Evolutionary conservation across 2,329 filamentous ascomycete genomes (phyloP).

Genomic region (Verticillium nubilum): DNA sequence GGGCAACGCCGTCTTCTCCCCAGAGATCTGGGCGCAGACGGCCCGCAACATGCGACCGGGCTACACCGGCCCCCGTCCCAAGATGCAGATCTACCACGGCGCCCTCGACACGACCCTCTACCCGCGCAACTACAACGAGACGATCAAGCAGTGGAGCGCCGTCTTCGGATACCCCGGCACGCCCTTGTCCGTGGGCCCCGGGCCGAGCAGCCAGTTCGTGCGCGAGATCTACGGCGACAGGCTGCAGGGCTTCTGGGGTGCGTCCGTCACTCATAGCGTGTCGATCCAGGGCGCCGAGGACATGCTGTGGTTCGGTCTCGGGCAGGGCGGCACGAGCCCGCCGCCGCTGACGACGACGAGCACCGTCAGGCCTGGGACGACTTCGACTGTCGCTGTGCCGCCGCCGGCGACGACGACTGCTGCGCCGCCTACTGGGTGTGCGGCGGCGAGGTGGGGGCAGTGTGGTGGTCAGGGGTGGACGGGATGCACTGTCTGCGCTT

Average conservation of each 20-base stretch:
- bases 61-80: slow-evolving; percentile 37
- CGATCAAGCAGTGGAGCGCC: slow-evolving; percentile 50
- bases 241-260: slow-evolving; percentile 25
- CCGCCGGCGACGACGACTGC: slow-evolving; percentile 9
- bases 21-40: slow-evolving; percentile 41
- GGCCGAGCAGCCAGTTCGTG: slow-evolving; percentile 23
- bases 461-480: slow-evolving; percentile 38
- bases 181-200: slow-evolving; percentile 18
- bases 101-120: slow-evolving; percentile 42
- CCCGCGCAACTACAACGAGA: slow-evolving; percentile 50
- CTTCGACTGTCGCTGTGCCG: slow-evolving; percentile 1
- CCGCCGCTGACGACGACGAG: background rate
- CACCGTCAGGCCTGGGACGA: slow-evolving; percentile 7
- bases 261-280: slow-evolving; percentile 24
- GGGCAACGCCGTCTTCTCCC: slow-evolving; percentile 35
- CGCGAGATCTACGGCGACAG: slow-evolving; percentile 24
- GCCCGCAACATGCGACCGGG: slow-evolving; percentile 41
- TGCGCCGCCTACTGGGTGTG: slow-evolving; percentile 4
- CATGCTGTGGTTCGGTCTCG: slow-evolving; percentile 17
- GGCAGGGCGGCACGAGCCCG: background rate
- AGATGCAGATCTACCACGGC: slow-evolving; percentile 55
- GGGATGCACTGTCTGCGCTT: slow-evolving; percentile 37
- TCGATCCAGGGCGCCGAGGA: slow-evolving; percentile 22
- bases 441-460: slow-evolving; percentile 22
- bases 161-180: slow-evolving; percentile 34